These are phyloP conservation scores for Erythrobasidium yunnanense DNA, from an alignment of 768 basidiomycete species.

Conservation along the genomic window DNA sequence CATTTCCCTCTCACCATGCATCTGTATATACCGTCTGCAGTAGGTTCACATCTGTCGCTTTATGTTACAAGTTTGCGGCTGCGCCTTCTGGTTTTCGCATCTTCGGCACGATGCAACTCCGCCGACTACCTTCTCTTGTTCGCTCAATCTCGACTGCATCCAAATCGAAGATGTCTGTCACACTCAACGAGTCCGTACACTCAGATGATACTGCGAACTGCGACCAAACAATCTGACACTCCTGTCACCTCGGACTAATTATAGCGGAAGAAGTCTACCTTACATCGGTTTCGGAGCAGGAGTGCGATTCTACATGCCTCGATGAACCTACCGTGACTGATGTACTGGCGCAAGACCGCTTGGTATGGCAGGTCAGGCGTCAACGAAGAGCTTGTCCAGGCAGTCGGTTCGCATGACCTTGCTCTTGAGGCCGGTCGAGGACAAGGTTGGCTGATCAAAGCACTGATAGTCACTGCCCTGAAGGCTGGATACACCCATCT, in stretches of 20 bases:
- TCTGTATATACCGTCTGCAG: too few species aligned
- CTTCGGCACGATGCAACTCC: too few species aligned
- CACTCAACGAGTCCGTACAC: slow-evolving; percentile 4
- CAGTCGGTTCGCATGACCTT: slow-evolving; percentile 1
- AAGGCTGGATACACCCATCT: slow-evolving; percentile 21
- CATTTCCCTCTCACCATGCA: too few species aligned
- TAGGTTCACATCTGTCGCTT: too few species aligned
- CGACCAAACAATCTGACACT: background rate
- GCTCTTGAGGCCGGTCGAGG: background rate
- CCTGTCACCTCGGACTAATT: background rate
- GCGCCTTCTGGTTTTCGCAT: too few species aligned
- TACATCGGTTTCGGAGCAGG: slow-evolving; percentile 7
- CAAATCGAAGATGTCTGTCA: slow-evolving; percentile 13
- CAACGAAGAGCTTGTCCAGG: slow-evolving; percentile 12
- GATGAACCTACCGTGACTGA: too few species aligned
- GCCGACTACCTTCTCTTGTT: too few species aligned
- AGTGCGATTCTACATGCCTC: too few species aligned
- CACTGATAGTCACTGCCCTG: slow-evolving; percentile 6
- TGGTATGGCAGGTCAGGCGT: slow-evolving; percentile 21
- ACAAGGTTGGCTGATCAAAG: background rate
- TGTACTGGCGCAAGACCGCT: too few species aligned
- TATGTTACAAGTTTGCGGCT: too few species aligned
- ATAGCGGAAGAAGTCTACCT: slow-evolving; percentile 9
- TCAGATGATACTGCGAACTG: background rate
- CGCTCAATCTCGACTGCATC: too few species aligned